Percentiles rank a stretch among this genome's conserved stretches.
Evolutionary conservation across 805 yeast genomes (phyloP).

Genomic region (Ogataea nonfermentans): DNA sequence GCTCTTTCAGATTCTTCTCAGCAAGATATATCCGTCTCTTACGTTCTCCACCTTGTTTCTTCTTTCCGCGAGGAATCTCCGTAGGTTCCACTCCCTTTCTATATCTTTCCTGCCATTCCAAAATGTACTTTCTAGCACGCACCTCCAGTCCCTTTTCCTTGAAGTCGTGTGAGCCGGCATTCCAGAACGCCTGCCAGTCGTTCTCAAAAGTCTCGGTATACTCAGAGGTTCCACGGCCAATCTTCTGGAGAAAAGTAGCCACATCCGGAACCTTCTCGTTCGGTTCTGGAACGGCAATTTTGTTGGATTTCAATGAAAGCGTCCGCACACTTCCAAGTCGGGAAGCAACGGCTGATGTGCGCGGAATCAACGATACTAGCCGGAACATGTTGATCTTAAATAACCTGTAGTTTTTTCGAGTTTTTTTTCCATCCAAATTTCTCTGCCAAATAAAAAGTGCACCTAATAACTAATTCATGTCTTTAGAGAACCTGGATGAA

Average conservation of each 20-base stretch:
- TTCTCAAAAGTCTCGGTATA: slow-evolving; percentile 67
- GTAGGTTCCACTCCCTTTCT: slow-evolving; percentile 51
- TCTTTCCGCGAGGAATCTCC: slow-evolving; percentile 58
- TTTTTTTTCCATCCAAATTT: slow-evolving; percentile 4
- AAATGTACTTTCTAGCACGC: slow-evolving; percentile 66
- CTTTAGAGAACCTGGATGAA: slow-evolving; percentile 59
- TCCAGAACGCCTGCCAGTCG: slow-evolving; percentile 65
- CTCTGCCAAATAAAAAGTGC: slow-evolving; percentile 2
- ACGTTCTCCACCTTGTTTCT: slow-evolving; percentile 88
- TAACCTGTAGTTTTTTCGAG: background rate
- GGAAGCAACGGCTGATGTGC: background rate
- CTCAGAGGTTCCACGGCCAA: slow-evolving; percentile 75
- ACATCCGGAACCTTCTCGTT: slow-evolving; percentile 63
- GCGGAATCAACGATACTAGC: background rate
- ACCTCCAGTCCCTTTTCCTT: slow-evolving; percentile 77
- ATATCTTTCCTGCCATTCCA: slow-evolving; percentile 69
- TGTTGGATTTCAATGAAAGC: slow-evolving; percentile 2
- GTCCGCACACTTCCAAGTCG: slow-evolving; percentile 1
- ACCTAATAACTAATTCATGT: slow-evolving; percentile 7
- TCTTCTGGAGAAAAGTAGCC: slow-evolving; percentile 64
- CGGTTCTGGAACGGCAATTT: slow-evolving; percentile 43
- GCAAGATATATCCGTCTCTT: slow-evolving; percentile 67
- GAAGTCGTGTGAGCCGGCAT: slow-evolving; percentile 51
- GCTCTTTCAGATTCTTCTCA: slow-evolving; percentile 53
- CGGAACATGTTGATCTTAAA: slow-evolving; percentile 4